Percentiles rank a stretch among this genome's conserved stretches.
Conservation (phyloP, 2,329 filamentous ascomycete genomes). For the Trichoderma atrobrunneum region DNA sequence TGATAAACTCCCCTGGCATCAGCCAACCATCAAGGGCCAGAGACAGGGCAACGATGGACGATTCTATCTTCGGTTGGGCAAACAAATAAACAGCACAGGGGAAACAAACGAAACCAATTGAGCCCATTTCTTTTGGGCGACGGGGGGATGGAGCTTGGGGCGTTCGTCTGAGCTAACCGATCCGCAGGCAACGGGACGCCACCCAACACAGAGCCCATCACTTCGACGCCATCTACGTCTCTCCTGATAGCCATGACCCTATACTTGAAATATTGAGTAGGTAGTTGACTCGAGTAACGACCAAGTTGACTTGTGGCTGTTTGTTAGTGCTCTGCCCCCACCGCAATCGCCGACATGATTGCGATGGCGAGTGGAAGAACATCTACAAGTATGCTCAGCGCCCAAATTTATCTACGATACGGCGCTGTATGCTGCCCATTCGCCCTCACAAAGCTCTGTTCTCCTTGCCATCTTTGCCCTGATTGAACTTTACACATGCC, state of each 20-base stretch:
- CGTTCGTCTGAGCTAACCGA: background rate
- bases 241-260: background rate
- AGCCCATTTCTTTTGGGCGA: background rate
- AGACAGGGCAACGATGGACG: background rate
- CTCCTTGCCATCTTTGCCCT: background rate
- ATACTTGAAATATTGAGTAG: background rate
- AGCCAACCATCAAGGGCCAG: constrained; percentile 1
- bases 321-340: background rate
- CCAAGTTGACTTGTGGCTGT: background rate
- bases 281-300: background rate
- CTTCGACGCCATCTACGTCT: background rate
- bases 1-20: background rate
- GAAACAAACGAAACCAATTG: background rate
- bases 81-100: background rate
- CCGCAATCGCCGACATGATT: background rate
- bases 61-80: background rate
- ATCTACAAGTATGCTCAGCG: background rate
- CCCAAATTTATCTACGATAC: background rate
- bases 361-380: background rate
- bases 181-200: background rate
- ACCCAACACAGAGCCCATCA: background rate
- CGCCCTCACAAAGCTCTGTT: background rate
- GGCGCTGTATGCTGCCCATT: background rate
- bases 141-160: background rate
- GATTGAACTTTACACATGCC: background rate